phyloP scores from a whole-genome alignment of 179 eudicot genomes.

The Vitellaria paradoxa region DNA sequence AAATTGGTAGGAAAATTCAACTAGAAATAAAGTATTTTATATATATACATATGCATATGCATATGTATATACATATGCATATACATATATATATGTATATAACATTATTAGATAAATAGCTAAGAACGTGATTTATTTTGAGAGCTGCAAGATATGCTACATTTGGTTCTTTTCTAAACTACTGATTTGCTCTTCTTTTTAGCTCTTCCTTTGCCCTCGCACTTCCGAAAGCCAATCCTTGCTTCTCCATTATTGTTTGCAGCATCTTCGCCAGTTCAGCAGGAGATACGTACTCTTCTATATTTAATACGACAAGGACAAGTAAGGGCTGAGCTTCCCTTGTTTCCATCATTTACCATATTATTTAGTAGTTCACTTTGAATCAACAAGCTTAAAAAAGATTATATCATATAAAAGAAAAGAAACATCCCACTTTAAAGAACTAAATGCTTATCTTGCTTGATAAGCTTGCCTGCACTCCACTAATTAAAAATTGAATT shows the following conservation, averaged over 20 bases:
- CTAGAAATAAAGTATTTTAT: background rate
- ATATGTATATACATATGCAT: too few species aligned
- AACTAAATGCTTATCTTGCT: background rate
- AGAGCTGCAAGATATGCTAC: constrained; percentile 80
- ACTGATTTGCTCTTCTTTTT: constrained; percentile 44
- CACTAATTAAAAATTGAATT: background rate
- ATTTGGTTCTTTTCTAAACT: constrained; percentile 80
- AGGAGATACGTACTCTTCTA: constrained; percentile 87
- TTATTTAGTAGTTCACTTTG: background rate
- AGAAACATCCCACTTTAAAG: background rate
- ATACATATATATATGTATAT: too few species aligned
- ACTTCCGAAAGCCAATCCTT: constrained; percentile 63
- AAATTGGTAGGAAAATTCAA: background rate
- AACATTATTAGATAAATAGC: too few species aligned
- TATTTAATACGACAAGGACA: constrained; percentile 22
- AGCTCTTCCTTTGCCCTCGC: constrained; percentile 52
- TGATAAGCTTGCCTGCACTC: background rate
- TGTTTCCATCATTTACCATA: constrained; percentile 15
- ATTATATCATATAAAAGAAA: background rate
- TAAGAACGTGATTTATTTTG: constrained; percentile 57
- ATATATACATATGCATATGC: too few species aligned
- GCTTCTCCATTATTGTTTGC: constrained; percentile 78
- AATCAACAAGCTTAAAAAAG: constrained; percentile 1
- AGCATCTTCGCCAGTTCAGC: constrained; percentile 72
- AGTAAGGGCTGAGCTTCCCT: constrained; percentile 11